Evolutionary conservation across 352 stramenopile genomes (phyloP).

Genomic region (Globisporangium spinosum): DNA sequence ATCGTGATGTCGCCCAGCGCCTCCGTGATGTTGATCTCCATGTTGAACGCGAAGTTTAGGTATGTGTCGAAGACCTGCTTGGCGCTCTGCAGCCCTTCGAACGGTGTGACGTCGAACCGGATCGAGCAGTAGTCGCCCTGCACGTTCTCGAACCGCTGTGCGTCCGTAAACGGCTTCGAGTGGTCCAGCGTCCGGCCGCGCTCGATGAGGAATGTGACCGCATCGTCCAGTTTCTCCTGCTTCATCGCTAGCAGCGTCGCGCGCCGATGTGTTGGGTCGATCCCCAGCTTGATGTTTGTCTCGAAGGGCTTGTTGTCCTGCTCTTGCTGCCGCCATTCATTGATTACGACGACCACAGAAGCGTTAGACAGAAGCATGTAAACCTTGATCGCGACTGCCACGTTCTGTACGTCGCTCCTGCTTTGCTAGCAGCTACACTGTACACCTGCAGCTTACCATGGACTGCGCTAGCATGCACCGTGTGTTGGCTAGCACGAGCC

Average conservation of each 20-base stretch:
- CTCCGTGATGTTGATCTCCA: conserved; percentile 52
- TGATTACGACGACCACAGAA: not conserved
- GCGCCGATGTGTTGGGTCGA: conserved; percentile 22
- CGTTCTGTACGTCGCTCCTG: too few relatives aligned
- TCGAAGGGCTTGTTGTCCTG: conserved; percentile 30
- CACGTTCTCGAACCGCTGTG: conserved; percentile 33
- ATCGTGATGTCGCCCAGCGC: conserved; percentile 46
- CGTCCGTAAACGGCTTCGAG: conserved; percentile 31
- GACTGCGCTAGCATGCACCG: conserved; percentile 31
- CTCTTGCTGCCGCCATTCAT: conserved; percentile 18
- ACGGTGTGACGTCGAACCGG: conserved; percentile 47
- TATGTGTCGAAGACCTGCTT: conserved; percentile 43
- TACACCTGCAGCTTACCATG: conserved; percentile 19
- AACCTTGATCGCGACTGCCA: too few relatives aligned
- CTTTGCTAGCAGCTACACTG: not conserved
- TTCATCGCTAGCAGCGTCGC: conserved; percentile 35
- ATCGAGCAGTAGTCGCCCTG: conserved; percentile 31
- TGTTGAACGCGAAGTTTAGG: conserved; percentile 42
- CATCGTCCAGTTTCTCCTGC: conserved; percentile 34
- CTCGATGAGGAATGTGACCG: conserved; percentile 32
- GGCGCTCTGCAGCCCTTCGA: conserved; percentile 26
- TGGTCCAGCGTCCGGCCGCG: conserved; percentile 31
- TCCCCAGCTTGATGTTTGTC: conserved; percentile 30
- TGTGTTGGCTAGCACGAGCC: conserved; percentile 36
- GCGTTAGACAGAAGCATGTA: not conserved